Base-by-base conservation (phyloP, 352 stramenopile genomes). In the Phytophthora niederhauseri region DNA sequence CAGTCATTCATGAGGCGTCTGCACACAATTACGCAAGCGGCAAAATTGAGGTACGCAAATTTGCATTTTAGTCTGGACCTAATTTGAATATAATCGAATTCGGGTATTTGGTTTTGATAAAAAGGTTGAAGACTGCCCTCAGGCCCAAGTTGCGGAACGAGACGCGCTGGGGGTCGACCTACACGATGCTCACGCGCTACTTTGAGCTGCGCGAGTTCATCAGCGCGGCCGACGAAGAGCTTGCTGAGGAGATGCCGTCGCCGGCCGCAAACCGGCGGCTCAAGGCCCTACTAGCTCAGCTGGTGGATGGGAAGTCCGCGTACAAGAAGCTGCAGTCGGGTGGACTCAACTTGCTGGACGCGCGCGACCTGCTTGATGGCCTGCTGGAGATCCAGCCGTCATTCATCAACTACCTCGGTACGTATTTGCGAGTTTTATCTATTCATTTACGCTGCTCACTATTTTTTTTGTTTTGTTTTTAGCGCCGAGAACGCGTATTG, bases 131-230 rank as follows among this genome's bases (percentile, higher is more conserved):
- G 36, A 70, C 55, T 11, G 6, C 54, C 17, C 55, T 59, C 2
- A 4, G 22, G 17, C 48, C 63, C 3, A 41, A 49, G 4, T 17
- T 70, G 14, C 54, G 63, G 1, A 36, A 64, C 1, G 55, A 51
- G 11, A 64, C 46, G 7, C 34, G 55, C 3, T 70, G 63, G 31
- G 17, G 55, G 1, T 70, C 63, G 6, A 57, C 49, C 17, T 65
- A 57, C 15, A 5, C 48, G 12, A 70, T 70, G 26, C 49, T 65
- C 5, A 48, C n/a, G 6, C n/a, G 34, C n/a, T 56, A 70, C 17
- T 28, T 60, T 5, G 19, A 63, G 15, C 45, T 68, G n/a, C 53
- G 61, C 4, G n/a, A 68, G 22, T 68, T 57, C 15, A 48, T 68
- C 43, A 62, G 30, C 17, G 43, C 52, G 2, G 51, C 57, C 26